A percentile compares a stretch with the other conserved stretches of the same genome.
phyloP scores from a whole-genome alignment of 2,329 filamentous ascomycete species.

The Cladosporium sp. region DNA sequence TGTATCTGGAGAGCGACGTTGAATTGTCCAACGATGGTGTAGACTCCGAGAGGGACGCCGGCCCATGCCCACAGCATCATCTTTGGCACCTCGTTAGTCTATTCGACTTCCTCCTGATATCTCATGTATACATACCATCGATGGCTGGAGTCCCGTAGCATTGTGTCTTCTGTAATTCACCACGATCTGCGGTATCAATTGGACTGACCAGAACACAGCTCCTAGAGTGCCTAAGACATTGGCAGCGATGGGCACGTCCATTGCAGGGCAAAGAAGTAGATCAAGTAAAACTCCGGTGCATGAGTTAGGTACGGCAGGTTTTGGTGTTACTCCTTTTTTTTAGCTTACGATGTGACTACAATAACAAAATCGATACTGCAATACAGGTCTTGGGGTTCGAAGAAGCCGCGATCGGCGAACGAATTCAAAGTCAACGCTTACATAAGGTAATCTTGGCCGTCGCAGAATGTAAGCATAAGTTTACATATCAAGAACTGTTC shows the following conservation, averaged over 20 bases:
- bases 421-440: not conserved
- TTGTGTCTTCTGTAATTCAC: constrained; percentile 68
- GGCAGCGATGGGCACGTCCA: constrained; percentile 58
- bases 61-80: constrained; percentile 72
- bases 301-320: not conserved
- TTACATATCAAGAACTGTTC: not conserved
- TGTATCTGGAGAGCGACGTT: constrained; percentile 57
- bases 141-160: constrained; percentile 64
- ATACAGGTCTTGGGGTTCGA: not conserved
- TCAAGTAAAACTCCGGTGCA: not conserved
- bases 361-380: not conserved
- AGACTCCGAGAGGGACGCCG: constrained; percentile 65
- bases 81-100: not conserved
- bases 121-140: constrained; percentile 48
- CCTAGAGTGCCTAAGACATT: constrained; percentile 62
- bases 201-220: constrained; percentile 66
- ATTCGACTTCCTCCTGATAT: not conserved
- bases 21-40: constrained; percentile 57
- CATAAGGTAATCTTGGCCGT: not conserved
- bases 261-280: constrained; percentile 28
- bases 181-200: constrained; percentile 69
- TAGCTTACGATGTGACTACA: not conserved
- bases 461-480: not conserved
- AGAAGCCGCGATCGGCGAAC: not conserved
- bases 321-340: not conserved